Percentiles rank a stretch among this genome's conserved stretches.
These are phyloP conservation scores for Pharus latifolius DNA, from an alignment of 176 grass and related monocot species.

Conservation along the genomic window DNA sequence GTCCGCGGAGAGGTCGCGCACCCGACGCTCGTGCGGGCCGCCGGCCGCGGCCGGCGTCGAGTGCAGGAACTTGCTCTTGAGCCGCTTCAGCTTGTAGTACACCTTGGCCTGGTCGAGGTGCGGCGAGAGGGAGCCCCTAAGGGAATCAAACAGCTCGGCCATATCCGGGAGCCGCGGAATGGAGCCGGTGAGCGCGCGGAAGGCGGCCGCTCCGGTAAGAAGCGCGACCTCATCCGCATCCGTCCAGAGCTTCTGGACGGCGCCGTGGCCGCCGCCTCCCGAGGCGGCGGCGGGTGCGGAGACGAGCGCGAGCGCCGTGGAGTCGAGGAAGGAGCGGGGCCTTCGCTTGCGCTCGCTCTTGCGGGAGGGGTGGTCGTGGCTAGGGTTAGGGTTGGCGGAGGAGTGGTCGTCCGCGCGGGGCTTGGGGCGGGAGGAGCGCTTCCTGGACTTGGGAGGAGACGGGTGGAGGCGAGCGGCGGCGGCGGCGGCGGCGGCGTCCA, in stretches of 20 bases:
- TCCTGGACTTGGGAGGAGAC: slow-evolving; percentile 21
- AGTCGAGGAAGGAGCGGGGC: slow-evolving; percentile 28
- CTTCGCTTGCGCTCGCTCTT: slow-evolving; percentile 32
- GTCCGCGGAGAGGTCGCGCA: slow-evolving; percentile 42
- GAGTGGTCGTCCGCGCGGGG: background rate
- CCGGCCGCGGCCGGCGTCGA: background rate
- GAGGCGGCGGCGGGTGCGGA: background rate
- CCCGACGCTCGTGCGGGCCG: slow-evolving; percentile 35
- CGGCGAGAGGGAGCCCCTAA: slow-evolving; percentile 26
- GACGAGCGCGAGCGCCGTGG: background rate
- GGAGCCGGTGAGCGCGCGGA: slow-evolving; percentile 28
- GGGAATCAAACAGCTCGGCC: slow-evolving; percentile 30
- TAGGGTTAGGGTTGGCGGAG: slow-evolving; percentile 23
- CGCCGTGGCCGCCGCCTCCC: background rate
- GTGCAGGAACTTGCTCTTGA: slow-evolving; percentile 77
- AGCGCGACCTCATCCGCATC: slow-evolving; percentile 51
- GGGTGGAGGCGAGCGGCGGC: background rate
- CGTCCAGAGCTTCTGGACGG: slow-evolving; percentile 50
- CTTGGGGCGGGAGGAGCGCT: slow-evolving; percentile 31
- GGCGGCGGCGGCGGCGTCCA: slow-evolving; percentile 11
- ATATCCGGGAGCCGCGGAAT: slow-evolving; percentile 41
- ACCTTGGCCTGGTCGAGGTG: slow-evolving; percentile 52
- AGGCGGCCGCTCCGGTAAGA: slow-evolving; percentile 43
- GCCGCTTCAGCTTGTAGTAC: slow-evolving; percentile 86
- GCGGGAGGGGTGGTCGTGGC: slow-evolving; percentile 15